Base-by-base conservation (phyloP, 1,284 basidiomycete genomes). In the Ustilago lituana region DNA sequence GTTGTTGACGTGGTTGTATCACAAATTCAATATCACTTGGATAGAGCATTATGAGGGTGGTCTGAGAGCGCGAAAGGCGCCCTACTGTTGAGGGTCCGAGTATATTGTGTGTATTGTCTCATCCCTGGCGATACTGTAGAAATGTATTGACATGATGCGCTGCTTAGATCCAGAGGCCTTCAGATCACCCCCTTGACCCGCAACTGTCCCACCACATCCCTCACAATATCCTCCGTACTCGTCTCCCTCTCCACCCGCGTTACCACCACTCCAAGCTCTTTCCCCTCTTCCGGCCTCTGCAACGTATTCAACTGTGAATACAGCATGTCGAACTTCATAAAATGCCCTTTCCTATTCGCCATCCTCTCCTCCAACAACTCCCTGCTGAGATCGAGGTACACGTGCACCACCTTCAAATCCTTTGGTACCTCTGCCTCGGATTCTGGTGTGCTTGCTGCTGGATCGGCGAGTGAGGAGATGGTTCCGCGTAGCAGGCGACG, bases 301-400 rank as follows among this genome's bases (percentile, higher is more conserved):
- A 98, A 81, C 31, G 91, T 90, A 17, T 84, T 84, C 62, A 96
- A 79, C 84, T 97, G 94, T 66, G 90, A 90, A 50, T 90, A 89
- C 65, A 98, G 85, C 94, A 97, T 95, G 20, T 82, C 79, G 22
- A 88, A 87, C 82, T 93, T 93, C 90, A 97, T 93, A 73, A 92
- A 96, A 83, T 98, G 94, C 0, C 88, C 89, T 66, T 88, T 83
- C 26, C 94, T 85, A 51, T 85, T 85, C 73, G 83, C 77, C 87
- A 97, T 93, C 36, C 94, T 85, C 45, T 89, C 85, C 71, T 86
- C 74, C 43, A 96, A 82, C 45, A 90, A 82, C 24, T 89, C 86
- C 36, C 85, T 83, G 19, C 86, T 82, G 3, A 93, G 93, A 44
- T 90, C 85, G 73, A 95, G 89, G 81, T 90, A 94, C 49, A 95